Evolutionary conservation across 2,329 filamentous ascomycete genomes (phyloP).

Genomic region (Mycosphaerelloides madeirae): DNA sequence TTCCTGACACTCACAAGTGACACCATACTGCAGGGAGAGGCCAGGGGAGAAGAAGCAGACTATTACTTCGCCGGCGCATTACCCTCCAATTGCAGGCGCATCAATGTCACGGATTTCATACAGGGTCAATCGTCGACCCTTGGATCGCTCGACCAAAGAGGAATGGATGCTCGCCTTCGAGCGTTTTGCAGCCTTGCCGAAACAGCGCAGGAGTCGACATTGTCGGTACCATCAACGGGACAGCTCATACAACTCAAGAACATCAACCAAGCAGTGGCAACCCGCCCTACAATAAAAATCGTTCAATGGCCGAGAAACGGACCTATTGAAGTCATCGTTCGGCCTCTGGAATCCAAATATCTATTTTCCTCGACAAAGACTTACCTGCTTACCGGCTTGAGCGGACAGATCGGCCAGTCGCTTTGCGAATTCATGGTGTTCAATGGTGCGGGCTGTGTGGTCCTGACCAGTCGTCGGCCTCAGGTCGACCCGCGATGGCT

Average conservation of each 20-base stretch:
- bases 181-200: background rate
- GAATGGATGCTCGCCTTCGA: too few relatives aligned
- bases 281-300: background rate
- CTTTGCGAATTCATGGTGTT: slow-evolving; percentile 19
- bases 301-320: slow-evolving; percentile 3
- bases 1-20: too few relatives aligned
- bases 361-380: slow-evolving; percentile 22
- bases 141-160: too few relatives aligned
- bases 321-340: background rate
- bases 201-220: too few relatives aligned
- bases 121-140: too few relatives aligned
- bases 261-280: background rate
- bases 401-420: slow-evolving; percentile 12
- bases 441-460: slow-evolving; percentile 18
- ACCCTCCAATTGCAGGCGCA: too few relatives aligned
- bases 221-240: too few relatives aligned
- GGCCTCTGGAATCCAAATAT: background rate
- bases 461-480: slow-evolving; percentile 15
- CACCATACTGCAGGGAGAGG: too few relatives aligned
- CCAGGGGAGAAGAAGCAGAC: too few relatives aligned
- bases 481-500: slow-evolving; percentile 16
- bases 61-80: too few relatives aligned
- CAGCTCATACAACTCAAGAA: background rate
- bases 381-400: slow-evolving; percentile 17
- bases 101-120: too few relatives aligned